Evolutionary conservation across 371 early-diverging fungal species (phyloP), one percentile per base, ranked within the genome.

Genomic region (Lichtheimia hyalospora): DNA sequence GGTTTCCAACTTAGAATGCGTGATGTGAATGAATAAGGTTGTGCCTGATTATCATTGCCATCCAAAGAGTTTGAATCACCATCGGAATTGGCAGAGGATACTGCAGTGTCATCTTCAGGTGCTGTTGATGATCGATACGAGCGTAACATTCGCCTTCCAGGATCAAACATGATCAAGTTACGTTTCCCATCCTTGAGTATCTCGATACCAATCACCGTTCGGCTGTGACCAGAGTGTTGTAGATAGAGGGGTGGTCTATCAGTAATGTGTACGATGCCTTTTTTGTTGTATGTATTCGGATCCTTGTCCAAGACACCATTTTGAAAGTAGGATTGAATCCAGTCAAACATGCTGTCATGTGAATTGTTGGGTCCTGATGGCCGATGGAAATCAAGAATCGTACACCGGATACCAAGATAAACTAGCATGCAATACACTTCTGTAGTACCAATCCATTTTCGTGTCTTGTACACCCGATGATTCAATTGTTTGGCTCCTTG

Each of bases 381-480:
- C 15, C 68, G 69, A 60, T 87, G 88, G 54, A 92, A 90, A 44
- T 90, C 91, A 27, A 86, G 75, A 23, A 90, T 79, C 6, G 75
- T 82, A 6, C 83, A 75, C 0, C 81, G 82, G 28, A 89, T 70
- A 12, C 89, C 88, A 1, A 88, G 63, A 21, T 84, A 87, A 3
- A 75, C 74, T 25, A 92, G 64, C 16, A 89, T 73, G 1, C 82
- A 77, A 66, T 85, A 89, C 0, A 85, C 86, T 58, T 92, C 92
- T 1, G 90, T 87, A 0, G 91, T 82, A 0, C 92, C 92, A 64
- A 92, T 91, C 92, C 92, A 91, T 66, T 89, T 90, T 13, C 73
- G 62, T 8, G 91, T 88, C 23, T 77, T 80, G 41, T 74, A 68
- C 6, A 91, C 84, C 12, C 71, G 78, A 57, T 83, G 69, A 0